phyloP scores from a whole-genome alignment of 2,329 filamentous ascomycete genomes.

The Fusarium burgessii region DNA sequence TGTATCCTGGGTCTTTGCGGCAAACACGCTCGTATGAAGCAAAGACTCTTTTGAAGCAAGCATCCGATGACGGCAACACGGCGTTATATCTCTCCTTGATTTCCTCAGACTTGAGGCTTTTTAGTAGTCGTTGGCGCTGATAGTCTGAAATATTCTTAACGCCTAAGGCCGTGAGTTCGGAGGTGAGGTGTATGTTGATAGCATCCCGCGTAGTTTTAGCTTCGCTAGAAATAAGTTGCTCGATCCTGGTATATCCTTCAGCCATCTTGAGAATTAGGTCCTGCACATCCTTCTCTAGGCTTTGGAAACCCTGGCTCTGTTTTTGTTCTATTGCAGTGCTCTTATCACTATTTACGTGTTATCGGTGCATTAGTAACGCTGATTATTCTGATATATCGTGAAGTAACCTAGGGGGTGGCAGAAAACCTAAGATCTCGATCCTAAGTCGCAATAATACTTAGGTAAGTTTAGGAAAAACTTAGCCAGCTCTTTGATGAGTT shows the following conservation, averaged over 20 bases:
- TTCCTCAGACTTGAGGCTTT: not conserved
- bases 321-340: not conserved
- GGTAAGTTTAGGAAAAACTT: too few species aligned
- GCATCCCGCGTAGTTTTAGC: not conserved
- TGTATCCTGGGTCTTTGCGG: fast-evolving
- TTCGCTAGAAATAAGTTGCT: not conserved
- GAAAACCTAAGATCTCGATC: too few species aligned
- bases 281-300: not conserved
- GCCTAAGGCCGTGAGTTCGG: not conserved
- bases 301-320: not conserved
- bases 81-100: not conserved
- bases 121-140: not conserved
- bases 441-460: too few species aligned
- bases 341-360: not conserved
- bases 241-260: fast-evolving
- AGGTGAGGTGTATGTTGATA: not conserved
- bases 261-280: not conserved
- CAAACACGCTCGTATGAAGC: not conserved
- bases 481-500: fast-evolving
- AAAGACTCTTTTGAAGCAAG: constrained; percentile 2
- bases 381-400: too few species aligned
- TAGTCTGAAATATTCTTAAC: fast-evolving
- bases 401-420: too few species aligned
- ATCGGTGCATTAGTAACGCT: too few species aligned
- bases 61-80: fast-evolving